Evolutionary conservation across 192 early-diverging fungal species (phyloP), one percentile per base, ranked within the genome.

Genomic region (Dissophora ornata): DNA sequence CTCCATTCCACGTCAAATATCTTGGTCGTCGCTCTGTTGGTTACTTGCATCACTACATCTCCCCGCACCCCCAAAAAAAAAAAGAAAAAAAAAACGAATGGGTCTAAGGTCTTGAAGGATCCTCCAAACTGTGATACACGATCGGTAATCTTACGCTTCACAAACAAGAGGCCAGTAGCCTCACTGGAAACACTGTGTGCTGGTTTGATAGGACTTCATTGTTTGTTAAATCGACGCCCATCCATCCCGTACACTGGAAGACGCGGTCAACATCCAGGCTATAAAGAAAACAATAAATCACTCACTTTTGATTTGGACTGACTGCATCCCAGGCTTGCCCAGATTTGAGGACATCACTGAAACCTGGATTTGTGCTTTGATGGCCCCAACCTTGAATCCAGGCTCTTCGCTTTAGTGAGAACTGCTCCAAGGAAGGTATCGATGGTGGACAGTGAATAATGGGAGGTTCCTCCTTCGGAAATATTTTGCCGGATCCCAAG

Each of bases 1-100:
- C 46, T 77, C 64, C 73, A 77, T 24, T 67, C 64, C 4, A 77
- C 59, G 36, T 77, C 73, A 34, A 62, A 77, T 4, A 62, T 32
- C 25, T 77, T 67, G 26, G 34, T 38, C 1, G 55, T 57, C 1
- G 73, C 73, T 34, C 54, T 67, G 40, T 67, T 77, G 40, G 73
- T 77, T 28, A 77, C 64, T 12, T 77, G 73, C 32, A 77, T 57
- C 16, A 62, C 64, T 67, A 29, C 36, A 18, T 19, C 30, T 46
- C 6, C 1, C 32, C 36, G 36, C 12, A n/a, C n/a, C n/a, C n/a
- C n/a, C n/a, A n/a, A n/a, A n/a, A n/a, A n/a, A n/a, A n/a, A n/a
- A n/a, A n/a, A n/a, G n/a, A n/a, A n/a, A n/a, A n/a, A n/a, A n/a
- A n/a, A n/a, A n/a, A n/a, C n/a, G n/a, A n/a, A n/a, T n/a, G n/a